Percentiles rank a stretch among this genome's conserved stretches.
Evolutionary conservation across 805 yeast genomes (phyloP).

Genomic region (Candida ulmi): DNA sequence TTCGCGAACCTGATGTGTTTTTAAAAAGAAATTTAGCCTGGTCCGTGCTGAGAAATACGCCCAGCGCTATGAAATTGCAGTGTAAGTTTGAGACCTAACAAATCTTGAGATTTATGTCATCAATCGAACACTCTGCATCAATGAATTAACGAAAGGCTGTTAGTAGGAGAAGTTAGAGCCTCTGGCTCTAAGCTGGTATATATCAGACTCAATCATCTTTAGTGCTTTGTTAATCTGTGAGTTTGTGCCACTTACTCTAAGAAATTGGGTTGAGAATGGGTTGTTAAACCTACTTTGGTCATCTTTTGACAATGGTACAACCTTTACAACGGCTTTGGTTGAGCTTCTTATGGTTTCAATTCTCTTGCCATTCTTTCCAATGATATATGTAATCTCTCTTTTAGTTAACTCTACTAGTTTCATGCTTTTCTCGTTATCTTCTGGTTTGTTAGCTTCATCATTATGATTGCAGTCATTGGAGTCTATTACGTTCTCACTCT

Average conservation of each 20-base stretch:
- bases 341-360: slow-evolving; percentile 30
- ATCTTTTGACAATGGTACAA: slow-evolving; percentile 28
- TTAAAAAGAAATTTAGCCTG: slow-evolving; percentile 14
- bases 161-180: no score
- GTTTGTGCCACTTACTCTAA: slow-evolving; percentile 27
- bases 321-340: slow-evolving; percentile 34
- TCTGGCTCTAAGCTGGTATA: slow-evolving; percentile 15
- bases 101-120: background rate
- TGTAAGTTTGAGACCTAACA: slow-evolving; percentile 14
- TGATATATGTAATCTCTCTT: slow-evolving; percentile 34
- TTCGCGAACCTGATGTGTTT: background rate
- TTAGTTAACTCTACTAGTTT: slow-evolving; percentile 19
- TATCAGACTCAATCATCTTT: slow-evolving; percentile 20
- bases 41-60: slow-evolving; percentile 11
- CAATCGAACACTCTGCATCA: no score
- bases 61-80: background rate
- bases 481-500: no score
- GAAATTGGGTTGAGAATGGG: slow-evolving; percentile 21
- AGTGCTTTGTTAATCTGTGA: slow-evolving; percentile 23
- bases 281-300: slow-evolving; percentile 4
- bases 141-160: no score
- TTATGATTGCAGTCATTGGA: no score
- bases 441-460: background rate
- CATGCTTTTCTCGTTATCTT: background rate
- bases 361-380: slow-evolving; percentile 37